Conservation (phyloP, 805 yeast species). For the Candida awuae region DNA sequence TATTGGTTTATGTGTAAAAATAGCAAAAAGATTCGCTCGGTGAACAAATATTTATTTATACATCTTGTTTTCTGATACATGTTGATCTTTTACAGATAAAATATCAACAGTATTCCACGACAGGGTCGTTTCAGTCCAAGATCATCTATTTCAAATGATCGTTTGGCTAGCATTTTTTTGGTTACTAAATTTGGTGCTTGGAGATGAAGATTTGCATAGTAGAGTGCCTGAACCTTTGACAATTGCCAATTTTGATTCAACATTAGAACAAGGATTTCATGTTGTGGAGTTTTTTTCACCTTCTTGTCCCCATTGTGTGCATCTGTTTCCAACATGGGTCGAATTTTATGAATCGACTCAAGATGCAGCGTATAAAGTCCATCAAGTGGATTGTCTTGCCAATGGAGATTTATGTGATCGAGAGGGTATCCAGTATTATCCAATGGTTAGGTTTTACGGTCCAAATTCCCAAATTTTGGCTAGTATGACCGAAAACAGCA, state of each 20-base stretch:
- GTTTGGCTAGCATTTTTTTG: not conserved
- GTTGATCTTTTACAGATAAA: too few relatives aligned
- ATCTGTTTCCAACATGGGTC: constrained; percentile 78
- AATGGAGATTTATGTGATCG: constrained; percentile 78
- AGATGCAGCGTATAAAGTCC: constrained; percentile 14
- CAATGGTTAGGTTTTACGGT: constrained; percentile 62
- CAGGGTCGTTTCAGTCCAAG: too few relatives aligned
- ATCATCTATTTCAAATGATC: too few relatives aligned
- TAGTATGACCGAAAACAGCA: constrained; percentile 35
- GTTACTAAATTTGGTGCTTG: not conserved
- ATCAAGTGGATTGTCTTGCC: constrained; percentile 79
- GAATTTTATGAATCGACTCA: constrained; percentile 46
- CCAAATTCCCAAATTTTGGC: constrained; percentile 37
- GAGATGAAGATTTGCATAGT: constrained; percentile 7
- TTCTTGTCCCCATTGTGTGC: constrained; percentile 74
- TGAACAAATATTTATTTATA: too few relatives aligned
- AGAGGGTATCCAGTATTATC: constrained; percentile 59
- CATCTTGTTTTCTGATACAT: too few relatives aligned
- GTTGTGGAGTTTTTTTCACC: constrained; percentile 90
- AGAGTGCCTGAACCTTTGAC: constrained; percentile 46
- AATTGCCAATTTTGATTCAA: constrained; percentile 40
- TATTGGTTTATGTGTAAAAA: too few relatives aligned
- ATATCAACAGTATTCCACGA: too few relatives aligned
- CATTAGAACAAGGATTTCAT: constrained; percentile 48
- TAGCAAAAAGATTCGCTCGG: too few relatives aligned